These are phyloP conservation scores for Kodamaea sp. DNA, from an alignment of 1,139 yeast genomes.

Conservation along the genomic window DNA sequence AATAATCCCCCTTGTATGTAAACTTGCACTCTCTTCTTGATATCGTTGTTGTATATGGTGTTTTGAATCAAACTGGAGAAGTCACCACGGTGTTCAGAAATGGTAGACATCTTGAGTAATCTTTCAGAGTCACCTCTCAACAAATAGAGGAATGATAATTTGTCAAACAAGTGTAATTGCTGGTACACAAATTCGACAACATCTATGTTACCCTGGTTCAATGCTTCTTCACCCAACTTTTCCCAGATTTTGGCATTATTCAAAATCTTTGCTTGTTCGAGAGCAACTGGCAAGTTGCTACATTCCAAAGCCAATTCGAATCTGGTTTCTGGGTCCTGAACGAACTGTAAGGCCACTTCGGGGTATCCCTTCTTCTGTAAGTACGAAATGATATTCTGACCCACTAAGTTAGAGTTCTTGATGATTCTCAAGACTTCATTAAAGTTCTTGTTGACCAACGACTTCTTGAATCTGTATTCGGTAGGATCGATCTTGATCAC, in stretches of 20 bases:
- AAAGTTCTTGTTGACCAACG: conserved; percentile 86
- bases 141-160: conserved; percentile 83
- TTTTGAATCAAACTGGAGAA: conserved; percentile 79
- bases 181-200: conserved; percentile 88
- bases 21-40: conserved; percentile 73
- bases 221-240: conserved; percentile 80
- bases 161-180: conserved; percentile 82
- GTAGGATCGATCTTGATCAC: conserved; percentile 86
- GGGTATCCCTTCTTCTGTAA: conserved; percentile 96
- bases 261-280: conserved; percentile 81
- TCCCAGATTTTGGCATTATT: conserved; percentile 76
- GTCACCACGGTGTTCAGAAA: conserved; percentile 90
- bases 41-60: conserved; percentile 74
- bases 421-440: conserved; percentile 90
- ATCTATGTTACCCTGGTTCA: conserved; percentile 84
- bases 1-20: conserved; percentile 77
- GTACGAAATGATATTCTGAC: conserved; percentile 94
- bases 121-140: conserved; percentile 78
- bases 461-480: conserved; percentile 93
- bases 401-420: conserved; percentile 86
- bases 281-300: conserved; percentile 85
- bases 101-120: conserved; percentile 79
- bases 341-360: conserved; percentile 91
- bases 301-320: conserved; percentile 95
- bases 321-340: conserved; percentile 93